phyloP scores from a whole-genome alignment of 495 filamentous ascomycete genomes.

The Hyaloscypha finlandica region DNA sequence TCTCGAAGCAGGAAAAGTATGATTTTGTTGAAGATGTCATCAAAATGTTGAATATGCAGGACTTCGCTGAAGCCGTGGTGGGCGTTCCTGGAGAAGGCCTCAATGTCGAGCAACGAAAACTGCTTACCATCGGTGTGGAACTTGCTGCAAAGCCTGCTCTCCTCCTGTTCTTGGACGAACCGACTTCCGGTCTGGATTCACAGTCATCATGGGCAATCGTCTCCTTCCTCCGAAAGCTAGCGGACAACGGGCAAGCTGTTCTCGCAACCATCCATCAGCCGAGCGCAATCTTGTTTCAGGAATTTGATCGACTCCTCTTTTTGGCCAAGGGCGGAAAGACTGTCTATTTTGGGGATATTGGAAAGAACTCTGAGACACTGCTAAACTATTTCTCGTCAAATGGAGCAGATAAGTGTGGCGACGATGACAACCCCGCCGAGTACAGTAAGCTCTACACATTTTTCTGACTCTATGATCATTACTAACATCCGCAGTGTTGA shows the following conservation, averaged over 20 bases:
- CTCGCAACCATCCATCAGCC: conserved; percentile 95
- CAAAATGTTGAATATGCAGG: conserved; percentile 83
- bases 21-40: conserved; percentile 91
- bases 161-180: conserved; percentile 90
- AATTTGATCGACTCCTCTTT: conserved; percentile 82
- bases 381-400: conserved; percentile 72
- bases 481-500: conserved; percentile 21
- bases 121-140: conserved; percentile 89
- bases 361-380: conserved; percentile 64
- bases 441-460: conserved; percentile 30
- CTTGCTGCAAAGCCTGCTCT: conserved; percentile 86
- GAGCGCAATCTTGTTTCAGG: conserved; percentile 84
- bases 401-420: conserved; percentile 71
- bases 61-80: conserved; percentile 84
- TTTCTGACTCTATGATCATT: neutral
- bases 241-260: conserved; percentile 82
- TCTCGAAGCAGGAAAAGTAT: conserved; percentile 71
- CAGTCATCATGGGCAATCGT: conserved; percentile 88
- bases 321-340: conserved; percentile 73
- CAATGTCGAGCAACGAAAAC: conserved; percentile 90
- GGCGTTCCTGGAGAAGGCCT: conserved; percentile 87
- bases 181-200: conserved; percentile 45
- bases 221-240: conserved; percentile 75
- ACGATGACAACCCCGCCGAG: conserved; percentile 62
- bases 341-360: conserved; percentile 83